Base-by-base conservation (phyloP, 805 yeast species). In the Yarrowia osloensis region DNA sequence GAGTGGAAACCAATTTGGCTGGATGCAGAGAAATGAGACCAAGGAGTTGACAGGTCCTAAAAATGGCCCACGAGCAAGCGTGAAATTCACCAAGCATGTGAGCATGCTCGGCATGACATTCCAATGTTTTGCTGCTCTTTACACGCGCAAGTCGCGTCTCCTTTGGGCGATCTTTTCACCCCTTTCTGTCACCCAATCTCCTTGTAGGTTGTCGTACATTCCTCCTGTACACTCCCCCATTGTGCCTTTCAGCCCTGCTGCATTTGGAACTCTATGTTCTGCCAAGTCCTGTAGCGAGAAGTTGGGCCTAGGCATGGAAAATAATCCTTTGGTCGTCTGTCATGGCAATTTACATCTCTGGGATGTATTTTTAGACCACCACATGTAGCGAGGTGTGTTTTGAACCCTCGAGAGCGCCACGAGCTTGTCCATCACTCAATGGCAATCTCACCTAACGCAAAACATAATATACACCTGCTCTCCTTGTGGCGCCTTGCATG, bases 191-290 rank as follows among this genome's bases (percentile, higher is more conserved):
- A 33, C 40, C 26, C 21, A 31, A 50, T 31, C 57, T 50, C 57
- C 57, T 50, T 28, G 40, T 12, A 50, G 57, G 57, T 50, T 50
- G 57, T 29, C 40, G 15, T 50, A 50, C 57, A 50, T 50, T 50
- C 57, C 57, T 50, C 40, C 40, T 50, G 57, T 50, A 50, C 22
- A 7, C 28, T 33, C 40, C 40, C 57, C 57, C 57, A 50, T 50
- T 50, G 57, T 50, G 57, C 57, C 57, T 50, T 33, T 50, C 57
- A 50, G 57, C 57, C 57, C 57, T 50, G 57, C 57, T 50, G 21
- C 57, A 21, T 33, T 33, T 15, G 19, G 15, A 50, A 50, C 57
- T 50, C 40, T 50, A 50, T 21, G n/a, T 3, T 50, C 6, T 33
- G 57, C 57, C 57, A 31, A 50, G 57, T 33, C 57, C 40, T 7